phyloP scores from a whole-genome alignment of 257 asterid species.

The Solanum paucissectum region DNA sequence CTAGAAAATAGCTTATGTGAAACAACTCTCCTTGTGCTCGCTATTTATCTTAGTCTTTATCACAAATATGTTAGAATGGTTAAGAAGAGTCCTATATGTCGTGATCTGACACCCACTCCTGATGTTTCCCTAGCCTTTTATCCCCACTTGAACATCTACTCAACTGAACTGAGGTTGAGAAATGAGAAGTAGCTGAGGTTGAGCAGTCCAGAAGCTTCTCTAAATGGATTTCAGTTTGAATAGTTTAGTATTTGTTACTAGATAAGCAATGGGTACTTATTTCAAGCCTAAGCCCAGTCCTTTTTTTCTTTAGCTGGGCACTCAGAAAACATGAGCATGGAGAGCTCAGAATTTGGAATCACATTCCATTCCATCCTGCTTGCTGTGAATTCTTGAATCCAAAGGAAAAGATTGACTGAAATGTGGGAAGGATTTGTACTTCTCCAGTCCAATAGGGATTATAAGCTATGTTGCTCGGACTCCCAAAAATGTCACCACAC shows the following conservation, averaged over 20 bases:
- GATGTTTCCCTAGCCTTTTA: not conserved
- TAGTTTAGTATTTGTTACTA: not conserved
- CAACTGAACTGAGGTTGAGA: not conserved
- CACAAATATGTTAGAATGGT: not conserved
- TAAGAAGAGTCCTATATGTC: not conserved
- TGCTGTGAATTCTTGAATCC: not conserved
- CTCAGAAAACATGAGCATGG: not conserved
- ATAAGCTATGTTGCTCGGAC: too few relatives aligned
- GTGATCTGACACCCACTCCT: not conserved
- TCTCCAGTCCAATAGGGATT: too few relatives aligned
- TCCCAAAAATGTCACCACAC: too few relatives aligned
- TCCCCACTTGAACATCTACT: not conserved
- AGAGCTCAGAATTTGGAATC: not conserved
- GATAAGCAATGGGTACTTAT: not conserved
- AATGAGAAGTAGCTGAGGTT: not conserved
- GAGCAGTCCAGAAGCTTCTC: not conserved
- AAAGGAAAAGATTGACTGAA: too few relatives aligned
- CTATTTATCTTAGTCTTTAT: not conserved
- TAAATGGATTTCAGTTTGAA: not conserved
- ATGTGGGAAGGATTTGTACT: too few relatives aligned
- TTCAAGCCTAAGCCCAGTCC: not conserved
- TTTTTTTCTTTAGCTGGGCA: not conserved
- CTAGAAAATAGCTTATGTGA: not conserved
- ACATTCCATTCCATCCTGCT: not conserved
- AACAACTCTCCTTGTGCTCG: not conserved